A percentile compares a stretch with the other conserved stretches of the same genome.
Conservation (phyloP, 2,329 filamentous ascomycete species). For the Cladosporium cucumerinum region DNA sequence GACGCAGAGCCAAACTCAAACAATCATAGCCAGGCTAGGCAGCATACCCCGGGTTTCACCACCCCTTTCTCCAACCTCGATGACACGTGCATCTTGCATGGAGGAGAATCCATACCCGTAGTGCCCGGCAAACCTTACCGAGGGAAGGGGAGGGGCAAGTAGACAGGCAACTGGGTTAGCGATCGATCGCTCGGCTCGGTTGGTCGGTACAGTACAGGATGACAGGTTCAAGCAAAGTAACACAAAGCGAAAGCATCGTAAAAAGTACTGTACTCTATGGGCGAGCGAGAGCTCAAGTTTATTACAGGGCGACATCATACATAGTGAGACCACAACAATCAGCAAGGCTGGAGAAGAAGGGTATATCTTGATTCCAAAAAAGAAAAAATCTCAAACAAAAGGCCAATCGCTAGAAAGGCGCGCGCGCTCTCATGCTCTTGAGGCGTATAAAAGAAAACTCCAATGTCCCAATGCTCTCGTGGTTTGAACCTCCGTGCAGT, state of each 20-base stretch:
- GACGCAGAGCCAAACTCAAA: slow-evolving; percentile 3
- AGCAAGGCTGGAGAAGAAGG: not conserved
- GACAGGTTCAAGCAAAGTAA: not conserved
- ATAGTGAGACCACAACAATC: not conserved
- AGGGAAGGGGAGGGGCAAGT: not conserved
- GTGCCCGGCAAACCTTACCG: not conserved
- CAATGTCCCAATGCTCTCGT: slow-evolving; percentile 10
- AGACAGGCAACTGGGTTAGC: not conserved
- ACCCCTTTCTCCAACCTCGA: not conserved
- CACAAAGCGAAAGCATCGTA: not conserved
- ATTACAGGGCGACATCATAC: not conserved
- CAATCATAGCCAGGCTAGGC: not conserved
- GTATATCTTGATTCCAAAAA: slow-evolving; percentile 1
- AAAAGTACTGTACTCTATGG: not conserved
- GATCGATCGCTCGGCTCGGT: not conserved
- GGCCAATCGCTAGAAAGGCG: not conserved
- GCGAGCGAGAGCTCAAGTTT: not conserved
- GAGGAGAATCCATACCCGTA: not conserved
- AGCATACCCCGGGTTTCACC: not conserved
- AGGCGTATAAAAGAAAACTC: slow-evolving; percentile 1
- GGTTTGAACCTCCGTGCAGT: slow-evolving; percentile 2
- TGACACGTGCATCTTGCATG: slow-evolving; percentile 3
- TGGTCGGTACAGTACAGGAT: not conserved
- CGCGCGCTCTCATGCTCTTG: not conserved
- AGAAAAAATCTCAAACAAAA: not conserved